Evolutionary conservation across 2,329 filamentous ascomycete genomes (phyloP), one percentile per base, ranked within the genome.

Genomic region (Calonectria pseudoreteaudii): DNA sequence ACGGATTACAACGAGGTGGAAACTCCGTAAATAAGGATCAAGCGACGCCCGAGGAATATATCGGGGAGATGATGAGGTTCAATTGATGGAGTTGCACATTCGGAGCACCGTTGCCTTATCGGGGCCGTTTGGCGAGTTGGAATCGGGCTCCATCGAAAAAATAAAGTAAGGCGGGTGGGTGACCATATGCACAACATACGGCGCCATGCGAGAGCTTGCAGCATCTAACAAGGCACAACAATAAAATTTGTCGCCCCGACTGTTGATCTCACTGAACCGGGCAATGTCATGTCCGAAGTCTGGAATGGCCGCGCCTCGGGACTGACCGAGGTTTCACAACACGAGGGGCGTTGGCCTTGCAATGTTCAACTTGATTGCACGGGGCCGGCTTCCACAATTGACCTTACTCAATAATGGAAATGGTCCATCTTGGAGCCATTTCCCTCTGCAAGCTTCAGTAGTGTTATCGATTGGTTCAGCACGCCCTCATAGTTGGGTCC

Each of bases 121-220:
- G 28, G 56, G 56, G 36, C 34, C 56, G 34, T 62, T 62, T 62
- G 56, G 56, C 56, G 56, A 62, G 56, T 62, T 62, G 34, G 38
- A 38, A 56, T n/a, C 28, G 10, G 30, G 30, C 52, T 30, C 30
- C 26, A 30, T n/a, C 28, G n/a, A n/a, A 56, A 31, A 56, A 47
- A 23, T 9, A 34, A n/a, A 31, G 18, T 28, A 34, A 18, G 23
- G 38, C 36, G 56, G 23, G 34, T n/a, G 53, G 26, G 38, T 26
- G 38, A 28, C 34, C 14, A 16, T 18, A 41, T 62, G 56, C 36
- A 34, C 7, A 26, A 41, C 56, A 44, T 62, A 11, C 18, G 30
- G 8, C 20, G 2, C 8, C 30, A 53, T 53, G 28, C 13, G 20
- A 23, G 50, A 16, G 10, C 0, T 13, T 30, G 20, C 11, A 20